Evolutionary conservation across 108 stramenopile species (phyloP), one percentile per base, ranked within the genome.

Genomic region (Pseudonitzschia pungens): DNA sequence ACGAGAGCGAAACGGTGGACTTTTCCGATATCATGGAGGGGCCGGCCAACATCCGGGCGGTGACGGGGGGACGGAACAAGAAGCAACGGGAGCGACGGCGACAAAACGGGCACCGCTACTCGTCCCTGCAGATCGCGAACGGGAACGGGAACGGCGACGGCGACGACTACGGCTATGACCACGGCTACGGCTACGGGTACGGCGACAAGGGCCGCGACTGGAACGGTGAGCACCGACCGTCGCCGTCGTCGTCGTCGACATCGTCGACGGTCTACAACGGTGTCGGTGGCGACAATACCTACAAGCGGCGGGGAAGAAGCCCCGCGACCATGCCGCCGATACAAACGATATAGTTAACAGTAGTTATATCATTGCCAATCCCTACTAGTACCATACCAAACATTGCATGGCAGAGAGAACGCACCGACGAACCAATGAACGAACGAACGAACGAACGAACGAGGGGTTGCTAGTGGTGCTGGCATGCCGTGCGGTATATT

Each of bases 1-100:
- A 93, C 73, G 95, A 96, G 73, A 81, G 72, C 65, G 72, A 89
- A 75, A 90, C 95, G 0, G 92, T 96, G 2, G 92, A 96, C 64
- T 89, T 96, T 77, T 42, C 62, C 15, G 92, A 93, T 67, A 87
- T 96, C 21, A 90, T 95, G 71, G 81, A 89, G 56, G 90, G 89
- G 8, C 90, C 94, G 0, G 60, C 60, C 32, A 62, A 62, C n/a
- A 62, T 62, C 16, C 60, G 31, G 20, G 60, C 60, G 1, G 33
- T 62, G 1, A 4, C 24, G 20, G 10, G 2, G 2, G 20, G 21
- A 1, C n/a, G 22, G 9, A 26, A 22, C 2, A 2, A 20, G 12
- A 2, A 3, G 10, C 54, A 55, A 2, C 2, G 26, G 4, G 2
- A 26, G 26, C 54, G 20, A 2, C 12, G 26, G 10, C 1, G 24